Conservation (phyloP, 768 basidiomycete genomes). For the Paxillus involutus region DNA sequence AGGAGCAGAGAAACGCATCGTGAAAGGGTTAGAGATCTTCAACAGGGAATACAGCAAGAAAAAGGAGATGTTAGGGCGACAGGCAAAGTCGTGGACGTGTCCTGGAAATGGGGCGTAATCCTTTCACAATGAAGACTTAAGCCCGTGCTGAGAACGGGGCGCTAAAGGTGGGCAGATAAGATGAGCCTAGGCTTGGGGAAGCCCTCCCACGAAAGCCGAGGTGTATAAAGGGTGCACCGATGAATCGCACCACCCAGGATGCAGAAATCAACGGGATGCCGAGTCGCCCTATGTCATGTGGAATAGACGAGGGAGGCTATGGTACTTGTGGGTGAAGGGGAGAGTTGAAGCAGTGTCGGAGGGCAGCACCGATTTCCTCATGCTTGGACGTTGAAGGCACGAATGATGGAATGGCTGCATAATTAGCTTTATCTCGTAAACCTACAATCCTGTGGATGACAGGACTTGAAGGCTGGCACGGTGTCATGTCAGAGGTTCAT, state of each 20-base stretch:
- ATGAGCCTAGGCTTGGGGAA: neutral
- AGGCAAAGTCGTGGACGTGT: neutral
- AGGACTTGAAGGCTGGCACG: neutral
- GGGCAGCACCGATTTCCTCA: too few species aligned
- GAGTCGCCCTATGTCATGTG: neutral
- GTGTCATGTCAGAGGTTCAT: neutral
- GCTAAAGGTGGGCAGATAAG: neutral
- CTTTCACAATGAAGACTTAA: neutral
- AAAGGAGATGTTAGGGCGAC: neutral
- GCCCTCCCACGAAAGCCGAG: neutral
- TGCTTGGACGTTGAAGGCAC: too few species aligned
- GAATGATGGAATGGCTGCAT: neutral
- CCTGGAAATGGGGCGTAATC: neutral
- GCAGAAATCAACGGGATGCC: neutral
- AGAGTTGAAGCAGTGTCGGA: neutral
- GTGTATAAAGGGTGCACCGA: neutral
- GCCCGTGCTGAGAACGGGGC: neutral
- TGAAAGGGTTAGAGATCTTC: neutral
- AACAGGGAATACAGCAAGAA: neutral
- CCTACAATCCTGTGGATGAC: neutral
- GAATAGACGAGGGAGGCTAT: neutral
- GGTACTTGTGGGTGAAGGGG: neutral
- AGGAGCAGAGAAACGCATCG: constrained; percentile 14
- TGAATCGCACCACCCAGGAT: neutral
- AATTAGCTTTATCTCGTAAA: neutral